Evolutionary conservation across 2,329 filamentous ascomycete species (phyloP).

Genomic region (Aspergillus pseudonomiae): DNA sequence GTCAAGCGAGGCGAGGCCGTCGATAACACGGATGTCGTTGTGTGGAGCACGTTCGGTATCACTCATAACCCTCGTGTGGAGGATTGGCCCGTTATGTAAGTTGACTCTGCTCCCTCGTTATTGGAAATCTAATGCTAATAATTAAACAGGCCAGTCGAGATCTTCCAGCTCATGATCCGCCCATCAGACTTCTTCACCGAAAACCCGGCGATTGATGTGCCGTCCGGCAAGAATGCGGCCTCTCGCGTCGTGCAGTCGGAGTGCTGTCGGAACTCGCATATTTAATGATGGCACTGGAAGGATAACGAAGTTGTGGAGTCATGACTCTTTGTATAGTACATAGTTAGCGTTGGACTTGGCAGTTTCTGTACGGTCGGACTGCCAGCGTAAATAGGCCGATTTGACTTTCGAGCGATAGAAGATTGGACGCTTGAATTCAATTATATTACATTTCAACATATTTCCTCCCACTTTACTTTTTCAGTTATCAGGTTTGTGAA

Average conservation of each 20-base stretch:
- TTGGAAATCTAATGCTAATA: conserved; percentile 11
- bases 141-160: conserved; percentile 37
- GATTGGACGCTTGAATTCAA: not conserved
- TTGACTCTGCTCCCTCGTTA: not conserved
- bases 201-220: conserved; percentile 59
- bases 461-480: too few species aligned
- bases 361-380: not conserved
- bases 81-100: conserved; percentile 50
- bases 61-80: conserved; percentile 50
- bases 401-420: not conserved
- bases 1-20: conserved; percentile 38
- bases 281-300: conserved; percentile 17
- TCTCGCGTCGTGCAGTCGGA: conserved; percentile 35
- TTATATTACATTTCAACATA: not conserved
- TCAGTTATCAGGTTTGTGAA: too few species aligned
- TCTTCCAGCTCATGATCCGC: conserved; percentile 46
- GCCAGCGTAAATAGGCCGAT: not conserved
- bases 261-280: conserved; percentile 37
- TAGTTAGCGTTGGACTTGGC: not conserved
- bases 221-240: conserved; percentile 41
- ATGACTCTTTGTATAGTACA: conserved; percentile 1
- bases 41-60: conserved; percentile 50
- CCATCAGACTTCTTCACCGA: conserved; percentile 58
- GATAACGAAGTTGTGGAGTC: not conserved
- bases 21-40: conserved; percentile 45